Evolutionary conservation across 2,329 filamentous ascomycete species (phyloP), one percentile per base, ranked within the genome.

Genomic region (Aspergillus neotritici): DNA sequence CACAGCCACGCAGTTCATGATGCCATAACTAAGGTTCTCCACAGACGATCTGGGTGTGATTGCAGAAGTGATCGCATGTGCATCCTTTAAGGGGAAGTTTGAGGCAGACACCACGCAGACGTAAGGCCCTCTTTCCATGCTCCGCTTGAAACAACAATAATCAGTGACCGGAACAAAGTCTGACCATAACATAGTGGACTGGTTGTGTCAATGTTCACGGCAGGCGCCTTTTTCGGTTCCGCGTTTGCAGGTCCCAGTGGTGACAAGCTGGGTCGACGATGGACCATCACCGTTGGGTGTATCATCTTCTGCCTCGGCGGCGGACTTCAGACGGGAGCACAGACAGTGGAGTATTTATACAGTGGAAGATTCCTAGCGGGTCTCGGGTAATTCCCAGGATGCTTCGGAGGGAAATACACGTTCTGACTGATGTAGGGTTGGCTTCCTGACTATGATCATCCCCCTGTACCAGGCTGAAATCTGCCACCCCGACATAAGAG

Each of bases 401-500:
- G 25, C 9, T 7, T 8, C 2, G 21, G 12, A 3, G n/a, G 33
- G 30, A 21, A 10, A 61, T 29, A 69, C 67, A 64, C 65, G 66
- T 29, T 67, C 71, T 48, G 67, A 70, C 60, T 62, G 17, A 12
- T 32, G 16, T 43, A 75, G 77, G 50, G 76, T 83, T 40, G 80
- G 80, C 8, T 70, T 79, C 42, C 66, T 83, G 6, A 74, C 74
- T 50, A 83, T 82, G 79, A 79, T 83, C 48, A 70, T 84, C 31
- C 80, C 86, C 2, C 65, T 90, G 0, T 91, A 89, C 61, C 86
- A 90, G 60, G 85, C 84, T 15, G 87, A 93, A 58, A 75, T 91
- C 16, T 82, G 83, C 3, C 87, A 91, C 60, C 87, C 87, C 1
- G 77, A 76, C 45, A 91, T 91, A 56, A 79, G 87, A 62, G 87